phyloP scores from a whole-genome alignment of 75 land plant genomes.

The Isoetes taiwanensis region DNA sequence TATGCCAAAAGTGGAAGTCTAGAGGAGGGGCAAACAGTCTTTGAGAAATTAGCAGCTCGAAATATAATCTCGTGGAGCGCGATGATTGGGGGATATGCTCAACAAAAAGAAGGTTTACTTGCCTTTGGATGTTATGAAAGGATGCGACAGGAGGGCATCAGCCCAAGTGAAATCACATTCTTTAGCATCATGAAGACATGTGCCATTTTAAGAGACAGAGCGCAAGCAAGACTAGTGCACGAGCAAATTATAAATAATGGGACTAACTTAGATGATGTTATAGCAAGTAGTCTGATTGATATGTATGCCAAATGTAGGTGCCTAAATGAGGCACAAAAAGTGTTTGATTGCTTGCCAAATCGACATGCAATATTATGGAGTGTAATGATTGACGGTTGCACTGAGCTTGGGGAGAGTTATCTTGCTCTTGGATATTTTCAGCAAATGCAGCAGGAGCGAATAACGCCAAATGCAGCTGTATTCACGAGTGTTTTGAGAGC shows the following conservation, averaged over 20 bases:
- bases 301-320: slow-evolving; percentile 43
- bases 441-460: slow-evolving; percentile 22
- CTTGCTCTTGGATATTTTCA: slow-evolving; percentile 24
- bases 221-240: too few species aligned
- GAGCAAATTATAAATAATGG: slow-evolving; percentile 23
- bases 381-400: slow-evolving; percentile 32
- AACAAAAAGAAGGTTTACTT: too few species aligned
- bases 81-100: slow-evolving; percentile 46
- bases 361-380: slow-evolving; percentile 25
- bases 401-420: slow-evolving; percentile 5
- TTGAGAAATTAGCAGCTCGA: slow-evolving; percentile 11
- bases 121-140: too few species aligned
- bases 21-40: slow-evolving; percentile 16
- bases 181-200: too few species aligned
- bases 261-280: slow-evolving; percentile 19
- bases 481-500: slow-evolving; percentile 35
- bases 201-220: too few species aligned
- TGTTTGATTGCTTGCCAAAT: slow-evolving; percentile 21
- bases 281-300: slow-evolving; percentile 37
- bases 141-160: too few species aligned
- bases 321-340: slow-evolving; percentile 14
- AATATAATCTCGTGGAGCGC: slow-evolving; percentile 51
- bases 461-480: slow-evolving; percentile 26
- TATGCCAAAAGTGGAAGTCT: slow-evolving; percentile 28
- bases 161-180: too few species aligned